Evolutionary conservation across 805 yeast genomes (phyloP), one percentile per base, ranked within the genome.

Genomic region (Lipomyces yamanashiensis): DNA sequence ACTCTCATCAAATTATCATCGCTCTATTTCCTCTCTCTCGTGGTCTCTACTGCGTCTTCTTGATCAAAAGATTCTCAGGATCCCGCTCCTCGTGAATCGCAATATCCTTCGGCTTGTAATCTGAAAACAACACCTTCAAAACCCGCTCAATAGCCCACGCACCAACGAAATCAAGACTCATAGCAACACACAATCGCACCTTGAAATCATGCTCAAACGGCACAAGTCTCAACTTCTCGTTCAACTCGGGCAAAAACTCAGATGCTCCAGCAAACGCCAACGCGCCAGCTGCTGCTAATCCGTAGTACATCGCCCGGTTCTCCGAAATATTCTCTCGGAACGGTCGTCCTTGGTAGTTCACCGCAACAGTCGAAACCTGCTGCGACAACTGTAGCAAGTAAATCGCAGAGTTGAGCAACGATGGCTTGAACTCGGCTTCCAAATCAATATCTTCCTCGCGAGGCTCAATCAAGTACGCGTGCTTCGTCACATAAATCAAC

Each of bases 301-400:
- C 99, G 71, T 90, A 93, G 79, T 88, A 93, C 98, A 95, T 95
- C 69, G 98, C 98, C 78, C 87, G 89, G 79, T 95, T 95, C 76
- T 89, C 96, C 59, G 81, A 81, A 71, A 95, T 88, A 62, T 90
- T 85, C 79, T 95, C 97, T 76, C 96, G 88, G 81, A 95, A 95
- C 61, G 99, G 99, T 71, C 89, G 87, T 60, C 99, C 99, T 80
- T 91, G 96, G 78, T 95, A 95, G 79, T 95, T 95, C 63, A 95
- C 97, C 21, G 97, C 97, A 81, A 92, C 95, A 0, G 99, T 95
- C 15, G 98, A 90, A 58, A 95, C 96, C 77, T 95, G 97, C 80
- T 95, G 98, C 19, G 96, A 93, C 72, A 95, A 83, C 77, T 92
- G 98, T 62, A 95, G 84, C 75, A 95, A 82, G 79, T 92, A 95